Base-by-base conservation (phyloP, 177 flowering plant genomes). In the Telopea speciosissima region DNA sequence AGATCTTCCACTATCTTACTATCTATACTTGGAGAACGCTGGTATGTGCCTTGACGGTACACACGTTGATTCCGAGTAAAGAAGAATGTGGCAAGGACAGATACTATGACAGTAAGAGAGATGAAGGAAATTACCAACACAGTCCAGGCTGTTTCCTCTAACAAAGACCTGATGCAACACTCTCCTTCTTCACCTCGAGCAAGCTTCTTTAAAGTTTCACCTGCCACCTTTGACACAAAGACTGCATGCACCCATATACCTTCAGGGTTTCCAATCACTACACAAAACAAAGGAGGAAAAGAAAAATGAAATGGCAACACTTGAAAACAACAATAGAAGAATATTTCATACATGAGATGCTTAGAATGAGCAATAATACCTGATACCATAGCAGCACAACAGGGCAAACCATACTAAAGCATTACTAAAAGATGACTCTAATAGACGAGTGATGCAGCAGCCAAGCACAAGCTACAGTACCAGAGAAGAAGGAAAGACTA, bases 81-180 rank as follows among this genome's bases (percentile, higher is more conserved):
- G 65, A 80, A 72, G 68, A 80, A 80, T 40, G 79, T 60, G 24
- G 78, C 75, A 25, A 84, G 67, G 59, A 84, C 76, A 58, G 79
- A 72, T 62, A 79, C 45, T 17, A 88, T 79, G 69, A 79, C 80
- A 69, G 83, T 45, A 65, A 88, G 71, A 24, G 92, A 84, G 65
- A 88, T 62, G 24, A 88, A 67, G 24, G 88, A 85, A 67, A 88
- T 85, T n/a, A 79, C 80, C 72, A 88, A 67, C 62, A 86, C 88
- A 10, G 81, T 82, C 87, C 87, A 83, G 13, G 83, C 80, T 33
- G 78, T 60, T 67, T 80, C 83, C 60, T 76, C 75, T 25, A 66
- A 54, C 17, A 78, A 73, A 10, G 81, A 77, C 68, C 64, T 68
- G 63, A 88, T 84, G 75, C 89, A 85, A 74, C 87, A 86, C 78